Base-by-base conservation (phyloP, 306 rosid species). In the Mimosa bimucronata region DNA sequence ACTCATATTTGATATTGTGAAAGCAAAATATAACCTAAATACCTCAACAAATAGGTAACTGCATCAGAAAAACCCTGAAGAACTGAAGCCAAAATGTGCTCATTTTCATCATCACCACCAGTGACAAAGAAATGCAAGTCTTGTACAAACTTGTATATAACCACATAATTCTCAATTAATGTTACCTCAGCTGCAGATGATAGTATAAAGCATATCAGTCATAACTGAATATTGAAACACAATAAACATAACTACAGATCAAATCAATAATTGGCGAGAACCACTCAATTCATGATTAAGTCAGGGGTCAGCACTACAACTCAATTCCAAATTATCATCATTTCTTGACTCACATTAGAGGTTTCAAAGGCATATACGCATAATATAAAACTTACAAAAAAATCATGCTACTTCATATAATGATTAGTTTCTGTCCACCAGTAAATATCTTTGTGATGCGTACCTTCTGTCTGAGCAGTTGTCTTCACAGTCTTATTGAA, bases 41-140 rank as follows among this genome's bases (percentile, higher is more conserved):
- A 95, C 97, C 99, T 95, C 82, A 95, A 83, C 86, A 95, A 84
- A 84, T 91, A 94, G 52, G 96, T 81, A 78, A 93, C 90, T 38
- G 97, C 94, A 81, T 93, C 97, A 88, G 85, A 93, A 81, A 96
- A 91, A 16, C 98, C 99, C 69, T 93, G 98, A 78, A 96, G 97
- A 74, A 91, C 92, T 34, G 97, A 88, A 74, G 94, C 89, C 73
- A 93, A 88, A 85, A 96, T 88, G 80, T 93, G 93, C 79, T 93
- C 99, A 52, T 96, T 93, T 85, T 96, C 97, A 77, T 91, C 93
- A 31, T 93, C 99, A 79, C 97, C 88, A 41, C 98, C 98, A 19
- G 99, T 91, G 73, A 96, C 97, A 84, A 91, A 96, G 87, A 96
- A 93, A 85, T 96, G 99, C 83, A 95, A 88, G 89, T 95, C 99